Evolutionary conservation across 208 protist species (phyloP), one percentile per base, ranked within the genome.

Genomic region (Acanthamoeba sp.): DNA sequence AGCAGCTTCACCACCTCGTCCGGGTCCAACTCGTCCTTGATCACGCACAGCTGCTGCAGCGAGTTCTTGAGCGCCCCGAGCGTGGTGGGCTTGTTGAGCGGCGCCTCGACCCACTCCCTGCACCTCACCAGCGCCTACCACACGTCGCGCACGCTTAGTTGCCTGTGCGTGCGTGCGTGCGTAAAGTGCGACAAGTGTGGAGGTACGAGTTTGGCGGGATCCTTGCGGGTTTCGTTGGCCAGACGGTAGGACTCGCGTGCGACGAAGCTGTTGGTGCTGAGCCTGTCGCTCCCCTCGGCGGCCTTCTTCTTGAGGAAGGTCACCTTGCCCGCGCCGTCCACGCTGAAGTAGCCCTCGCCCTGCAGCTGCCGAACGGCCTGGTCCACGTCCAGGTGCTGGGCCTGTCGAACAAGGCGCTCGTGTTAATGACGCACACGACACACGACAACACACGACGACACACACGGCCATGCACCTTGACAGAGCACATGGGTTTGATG

Each of bases 401-500:
- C 40, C 36, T 32, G 45, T 52, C 48, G 48, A 12, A 52, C 29
- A 76, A 76, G 66, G 3, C 45, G 45, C 45, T 12, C 45, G 45
- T 12, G 12, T 12, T 12, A 50, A 14, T 50, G 7, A 50, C 45
- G 12, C 45, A 50, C 45, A 50, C 48, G 7, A 2, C 29, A 76
- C 34, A 76, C 32, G 10, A 7, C 34, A 9, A 7, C n/a, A 12
- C 32, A 76, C 66, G 59, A 66, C 59, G 59, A 76, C 32, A 38
- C 32, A 76, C 32, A 76, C 0, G 20, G 34, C 2, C 32, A 76
- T 24, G 66, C 16, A 66, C 84, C 40, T 71, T 91, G 24, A 62
- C 50, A 4, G 84, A 18, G 32, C 89, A 93, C 89, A 93, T 93
- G 14, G 89, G 89, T 29, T n/a, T 50, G 66, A 93, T 93, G 14